A percentile compares a stretch with the other conserved stretches of the same genome.
Conservation (phyloP, 106 monocot species). For the Phalaenopsis equestris region DNA sequence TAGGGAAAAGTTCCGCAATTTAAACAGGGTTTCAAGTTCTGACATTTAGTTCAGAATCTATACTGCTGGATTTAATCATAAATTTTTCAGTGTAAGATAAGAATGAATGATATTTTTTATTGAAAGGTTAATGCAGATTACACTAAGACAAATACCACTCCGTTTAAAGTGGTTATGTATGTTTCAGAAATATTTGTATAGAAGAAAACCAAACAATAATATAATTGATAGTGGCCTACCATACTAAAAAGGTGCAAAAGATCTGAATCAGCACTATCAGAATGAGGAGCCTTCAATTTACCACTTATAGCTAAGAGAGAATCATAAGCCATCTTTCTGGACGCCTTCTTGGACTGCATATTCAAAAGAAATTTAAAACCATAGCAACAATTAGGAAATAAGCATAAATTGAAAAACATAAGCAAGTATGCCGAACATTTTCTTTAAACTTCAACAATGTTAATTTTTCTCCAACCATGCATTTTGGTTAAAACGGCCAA, state of each 20-base stretch:
- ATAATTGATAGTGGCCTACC: constrained; percentile 27
- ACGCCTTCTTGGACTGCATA: constrained; percentile 72
- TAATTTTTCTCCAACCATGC: neutral
- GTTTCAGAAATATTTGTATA: neutral
- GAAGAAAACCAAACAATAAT: neutral
- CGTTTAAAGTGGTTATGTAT: neutral
- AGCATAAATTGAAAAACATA: neutral
- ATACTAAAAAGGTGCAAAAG: constrained; percentile 59
- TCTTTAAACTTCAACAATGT: neutral
- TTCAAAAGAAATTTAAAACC: neutral
- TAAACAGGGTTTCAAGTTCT: neutral
- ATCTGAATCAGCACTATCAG: constrained; percentile 28
- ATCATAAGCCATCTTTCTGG: constrained; percentile 79
- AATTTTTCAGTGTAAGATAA: neutral
- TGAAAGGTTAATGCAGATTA: neutral
- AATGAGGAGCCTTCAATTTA: constrained; percentile 45
- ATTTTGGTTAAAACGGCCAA: neutral
- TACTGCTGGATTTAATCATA: neutral
- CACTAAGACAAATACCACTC: neutral
- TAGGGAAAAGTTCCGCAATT: neutral
- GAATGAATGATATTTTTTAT: neutral
- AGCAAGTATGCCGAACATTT: neutral
- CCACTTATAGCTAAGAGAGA: constrained; percentile 39
- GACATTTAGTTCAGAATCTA: neutral
- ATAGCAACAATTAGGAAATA: neutral